Conservation (phyloP, 495 filamentous ascomycete species). For the Bombardia bombarda region DNA sequence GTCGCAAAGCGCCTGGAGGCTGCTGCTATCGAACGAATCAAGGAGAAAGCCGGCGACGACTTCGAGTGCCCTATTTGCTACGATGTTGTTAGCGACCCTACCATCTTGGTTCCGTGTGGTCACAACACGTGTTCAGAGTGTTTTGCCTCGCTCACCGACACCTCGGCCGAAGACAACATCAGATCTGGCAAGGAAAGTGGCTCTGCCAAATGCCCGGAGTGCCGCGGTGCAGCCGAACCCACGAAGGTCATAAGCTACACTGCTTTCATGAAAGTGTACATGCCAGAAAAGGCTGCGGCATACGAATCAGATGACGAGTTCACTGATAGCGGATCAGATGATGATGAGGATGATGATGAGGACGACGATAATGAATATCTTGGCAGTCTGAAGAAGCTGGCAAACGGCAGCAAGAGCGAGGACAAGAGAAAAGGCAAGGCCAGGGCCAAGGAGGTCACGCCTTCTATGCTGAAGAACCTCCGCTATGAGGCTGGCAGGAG, state of each 20-base stretch:
- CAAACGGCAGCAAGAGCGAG: conserved; percentile 16
- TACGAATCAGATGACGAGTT: conserved; percentile 23
- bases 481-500: conserved; percentile 53
- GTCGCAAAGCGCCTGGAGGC: conserved; percentile 56
- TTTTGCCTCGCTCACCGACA: conserved; percentile 64
- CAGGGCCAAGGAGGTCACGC: conserved; percentile 16
- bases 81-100: conserved; percentile 64
- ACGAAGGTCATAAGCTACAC: conserved; percentile 64
- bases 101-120: conserved; percentile 79
- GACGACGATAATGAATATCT: conserved; percentile 28
- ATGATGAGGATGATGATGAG: conserved; percentile 16
- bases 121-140: conserved; percentile 77
- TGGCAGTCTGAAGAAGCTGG: conserved; percentile 9
- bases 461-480: conserved; percentile 18
- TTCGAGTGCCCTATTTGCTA: conserved; percentile 76
- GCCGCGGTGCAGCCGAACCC: conserved; percentile 54
- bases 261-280: conserved; percentile 70
- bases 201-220: conserved; percentile 67
- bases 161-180: conserved; percentile 37
- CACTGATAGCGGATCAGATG: conserved; percentile 22
- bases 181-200: conserved; percentile 49
- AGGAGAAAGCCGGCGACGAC: conserved; percentile 43
- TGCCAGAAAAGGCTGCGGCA: conserved; percentile 37
- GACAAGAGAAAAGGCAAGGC: conserved; percentile 20
- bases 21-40: conserved; percentile 62